Conservation (phyloP, 352 stramenopile genomes). For the Globisporangium middletonii region DNA sequence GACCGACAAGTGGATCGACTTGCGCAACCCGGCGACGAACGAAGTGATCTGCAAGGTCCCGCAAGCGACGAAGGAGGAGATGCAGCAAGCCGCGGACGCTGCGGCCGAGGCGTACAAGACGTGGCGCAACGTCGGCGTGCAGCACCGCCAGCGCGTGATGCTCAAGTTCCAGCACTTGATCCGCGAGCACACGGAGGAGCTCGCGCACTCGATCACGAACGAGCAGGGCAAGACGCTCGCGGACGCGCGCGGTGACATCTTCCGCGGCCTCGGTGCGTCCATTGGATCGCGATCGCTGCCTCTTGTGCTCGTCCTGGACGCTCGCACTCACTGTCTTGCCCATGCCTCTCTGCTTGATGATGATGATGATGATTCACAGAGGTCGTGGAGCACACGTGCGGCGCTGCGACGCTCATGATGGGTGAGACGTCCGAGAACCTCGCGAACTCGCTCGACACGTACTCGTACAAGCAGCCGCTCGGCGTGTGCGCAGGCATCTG, state of each 20-base stretch:
- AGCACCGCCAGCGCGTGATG: slow-evolving; percentile 93
- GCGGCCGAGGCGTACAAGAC: slow-evolving; percentile 85
- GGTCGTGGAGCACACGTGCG: slow-evolving; percentile 76
- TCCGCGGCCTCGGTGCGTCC: slow-evolving; percentile 87
- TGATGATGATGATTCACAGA: slow-evolving; percentile 13
- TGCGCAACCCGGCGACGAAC: slow-evolving; percentile 91
- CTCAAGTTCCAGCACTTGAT: slow-evolving; percentile 96
- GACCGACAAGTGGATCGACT: slow-evolving; percentile 88
- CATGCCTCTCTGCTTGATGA: no score
- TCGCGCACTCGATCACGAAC: slow-evolving; percentile 92
- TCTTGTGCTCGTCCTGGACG: background rate
- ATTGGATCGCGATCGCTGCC: background rate
- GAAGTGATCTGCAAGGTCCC: slow-evolving; percentile 84
- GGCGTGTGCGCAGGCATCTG: slow-evolving; percentile 92
- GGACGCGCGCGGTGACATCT: slow-evolving; percentile 96
- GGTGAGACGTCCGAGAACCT: slow-evolving; percentile 94
- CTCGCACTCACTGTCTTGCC: background rate
- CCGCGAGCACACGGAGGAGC: slow-evolving; percentile 91
- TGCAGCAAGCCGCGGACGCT: slow-evolving; percentile 76
- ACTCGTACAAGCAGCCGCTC: slow-evolving; percentile 95
- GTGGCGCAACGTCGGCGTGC: slow-evolving; percentile 92
- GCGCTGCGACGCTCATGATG: slow-evolving; percentile 86
- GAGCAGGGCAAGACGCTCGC: slow-evolving; percentile 92
- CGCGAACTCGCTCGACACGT: slow-evolving; percentile 90
- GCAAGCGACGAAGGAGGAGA: slow-evolving; percentile 83